Evolutionary conservation across 371 early-diverging fungal genomes (phyloP), one percentile per base, ranked within the genome.

Genomic region (Haplosporangium sp.): DNA sequence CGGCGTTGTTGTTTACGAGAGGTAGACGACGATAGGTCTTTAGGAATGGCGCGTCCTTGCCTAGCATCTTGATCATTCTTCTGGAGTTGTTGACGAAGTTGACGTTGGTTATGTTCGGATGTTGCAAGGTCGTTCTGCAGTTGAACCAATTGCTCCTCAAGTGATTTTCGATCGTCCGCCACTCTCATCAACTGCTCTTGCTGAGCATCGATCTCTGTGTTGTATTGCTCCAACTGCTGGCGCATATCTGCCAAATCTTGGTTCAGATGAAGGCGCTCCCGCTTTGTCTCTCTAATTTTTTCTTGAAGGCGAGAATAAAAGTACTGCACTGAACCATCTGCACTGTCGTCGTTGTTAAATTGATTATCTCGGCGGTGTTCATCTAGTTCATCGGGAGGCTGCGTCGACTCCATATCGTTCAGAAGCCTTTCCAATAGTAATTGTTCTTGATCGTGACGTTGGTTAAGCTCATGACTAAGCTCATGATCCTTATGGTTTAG

Each of bases 1-100:
- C 55, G 45, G 6, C n/a, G 38, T 17, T 63, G 65, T 34, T 39
- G 42, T 56, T 38, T 48, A n/a, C 55, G 57, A 61, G 62, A 62
- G n/a, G 62, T 50, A 5, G 70, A 69, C 35, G 19, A 38, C 9
- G 69, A 69, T 45, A 39, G 45, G n/a, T 17, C 57, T 37, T 55
- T 56, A 17, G 40, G 7, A 27, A 37, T 17, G 9, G 47, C 10
- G 4, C 35, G 37, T 15, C 38, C 65, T 44, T 65, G 38, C 6
- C 47, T 64, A 1, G 40, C 15, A 11, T 65, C 47, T 27, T 59
- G 38, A 2, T 63, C 50, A 17, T 20, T 59, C 35, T 34, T 53
- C 53, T 70, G 69, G 38, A 72, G 40, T 62, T 66, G 69, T 34
- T 69, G 61, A 55, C 66, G 61, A 10, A 77, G 72, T 5, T 61